These are phyloP conservation scores for Tetrahymena elliotti DNA, from an alignment of 73 alveolate species.

Conservation along the genomic window DNA sequence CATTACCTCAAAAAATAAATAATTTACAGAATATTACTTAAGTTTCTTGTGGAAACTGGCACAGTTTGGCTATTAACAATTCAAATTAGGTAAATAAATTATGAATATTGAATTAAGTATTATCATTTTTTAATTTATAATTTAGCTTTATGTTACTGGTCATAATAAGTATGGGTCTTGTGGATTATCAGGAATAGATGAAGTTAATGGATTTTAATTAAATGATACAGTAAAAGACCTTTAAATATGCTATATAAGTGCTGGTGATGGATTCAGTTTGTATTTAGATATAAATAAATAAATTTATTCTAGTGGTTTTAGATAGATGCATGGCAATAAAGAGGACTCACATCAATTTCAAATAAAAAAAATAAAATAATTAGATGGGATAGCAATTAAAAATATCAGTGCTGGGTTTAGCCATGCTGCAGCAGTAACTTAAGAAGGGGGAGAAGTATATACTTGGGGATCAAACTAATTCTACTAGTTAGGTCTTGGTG, in stretches of 20 bases:
- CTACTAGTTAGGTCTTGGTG: slow-evolving; percentile 44
- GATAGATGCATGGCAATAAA: slow-evolving; percentile 1
- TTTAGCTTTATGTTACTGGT: slow-evolving; percentile 22
- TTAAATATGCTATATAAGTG: slow-evolving; percentile 7
- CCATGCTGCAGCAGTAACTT: slow-evolving; percentile 46
- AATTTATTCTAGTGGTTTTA: slow-evolving; percentile 39
- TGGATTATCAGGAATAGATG: slow-evolving; percentile 17
- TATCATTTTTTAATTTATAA: background rate
- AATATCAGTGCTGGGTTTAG: slow-evolving; percentile 21
- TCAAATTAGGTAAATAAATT: background rate
- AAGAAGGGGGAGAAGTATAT: slow-evolving; percentile 22
- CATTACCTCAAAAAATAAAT: slow-evolving; percentile 1
- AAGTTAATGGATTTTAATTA: background rate
- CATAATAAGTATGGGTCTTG: slow-evolving; percentile 47
- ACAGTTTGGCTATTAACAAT: background rate
- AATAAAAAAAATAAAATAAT: background rate
- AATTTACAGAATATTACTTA: background rate
- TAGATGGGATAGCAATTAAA: background rate
- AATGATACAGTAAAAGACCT: background rate
- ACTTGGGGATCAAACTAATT: slow-evolving; percentile 51
- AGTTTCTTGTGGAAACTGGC: slow-evolving; percentile 47
- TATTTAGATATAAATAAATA: slow-evolving; percentile 10
- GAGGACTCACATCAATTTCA: background rate
- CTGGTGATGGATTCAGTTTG: slow-evolving; percentile 46
- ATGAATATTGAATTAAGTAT: background rate